Evolutionary conservation across 257 asterid species (phyloP), one percentile per base, ranked within the genome.

Genomic region (Gentiana dahurica): DNA sequence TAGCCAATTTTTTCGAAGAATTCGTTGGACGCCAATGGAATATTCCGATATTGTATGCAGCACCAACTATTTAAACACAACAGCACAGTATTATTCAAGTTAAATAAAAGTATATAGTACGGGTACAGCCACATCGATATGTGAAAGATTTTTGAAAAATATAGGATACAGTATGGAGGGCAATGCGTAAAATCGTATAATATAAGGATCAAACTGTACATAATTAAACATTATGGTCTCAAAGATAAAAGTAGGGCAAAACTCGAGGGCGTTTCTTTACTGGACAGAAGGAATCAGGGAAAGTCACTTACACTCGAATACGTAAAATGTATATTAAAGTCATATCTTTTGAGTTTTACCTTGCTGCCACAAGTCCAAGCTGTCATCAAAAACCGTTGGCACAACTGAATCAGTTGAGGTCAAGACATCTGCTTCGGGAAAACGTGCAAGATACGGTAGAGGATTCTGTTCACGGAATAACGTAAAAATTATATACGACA

Each of bases 21-120:
- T 85, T 79, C 34, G 94, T 79, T 55, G 99, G 87, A 67, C 99
- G 79, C 99, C 99, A 92, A 67, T 88, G 97, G 78, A 92, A 92
- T 61, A 92, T 89, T 65, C 99, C 99, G 34, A 92, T 89, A 71
- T 88, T 92, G 73, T 85, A 92, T 60, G 95, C 84, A 62, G 94
- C 91, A 50, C 89, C 94, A 64, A 85, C 95, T 85, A 77, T 68
- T 51, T 73, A 72, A 51, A 24, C 49, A 43, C 35, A 64, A 41
- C 50, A 13, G 53, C 6, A n/a, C 46, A 41, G 9, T 41, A 2
- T 5, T 7, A 1, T 5, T 10, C 46, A 41, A 2, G 46, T 41
- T 41, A 41, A 41, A 41, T 41, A 41, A 10, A 24, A 24, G 24
- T 24, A 24, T 24, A 24, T 24, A 24, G 24, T 24, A 24, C 24